phyloP scores from a whole-genome alignment of 2,329 filamentous ascomycete genomes.

The Alternaria sp. region DNA sequence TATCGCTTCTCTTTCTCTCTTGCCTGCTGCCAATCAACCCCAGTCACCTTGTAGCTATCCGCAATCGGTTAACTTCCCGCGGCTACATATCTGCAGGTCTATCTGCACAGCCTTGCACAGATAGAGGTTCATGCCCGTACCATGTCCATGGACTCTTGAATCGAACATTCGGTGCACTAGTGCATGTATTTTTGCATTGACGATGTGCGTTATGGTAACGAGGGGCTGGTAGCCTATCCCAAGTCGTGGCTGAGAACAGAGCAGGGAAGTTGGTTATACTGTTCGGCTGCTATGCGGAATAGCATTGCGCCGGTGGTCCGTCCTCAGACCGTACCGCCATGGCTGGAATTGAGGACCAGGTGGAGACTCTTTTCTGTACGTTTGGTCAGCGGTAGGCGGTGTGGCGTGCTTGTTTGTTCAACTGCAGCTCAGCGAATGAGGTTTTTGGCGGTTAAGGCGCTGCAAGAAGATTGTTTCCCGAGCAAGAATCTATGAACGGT shows the following conservation, averaged over 20 bases:
- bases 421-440: conserved; percentile 3
- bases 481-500: not conserved
- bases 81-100: conserved; percentile 25
- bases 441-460: conserved; percentile 15
- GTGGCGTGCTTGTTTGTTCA: conserved; percentile 21
- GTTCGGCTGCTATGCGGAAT: conserved; percentile 10
- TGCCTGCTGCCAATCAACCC: conserved; percentile 10
- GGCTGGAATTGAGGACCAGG: conserved; percentile 2
- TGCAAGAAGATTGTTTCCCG: not conserved
- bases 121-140: conserved; percentile 16
- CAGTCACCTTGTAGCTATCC: conserved; percentile 12
- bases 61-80: conserved; percentile 23
- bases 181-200: conserved; percentile 6
- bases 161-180: conserved; percentile 23
- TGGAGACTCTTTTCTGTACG: not conserved
- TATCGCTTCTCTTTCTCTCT: not conserved
- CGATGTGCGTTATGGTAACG: not conserved
- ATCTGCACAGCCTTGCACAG: conserved; percentile 20
- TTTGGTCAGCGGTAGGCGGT: conserved; percentile 19
- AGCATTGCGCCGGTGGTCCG: conserved; percentile 10
- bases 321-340: conserved; percentile 6
- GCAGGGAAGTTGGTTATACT: conserved; percentile 3
- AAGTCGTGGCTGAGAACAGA: conserved; percentile 2
- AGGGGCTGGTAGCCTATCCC: conserved; percentile 5
- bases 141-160: conserved; percentile 19